These are phyloP conservation scores for Umbelopsis ramanniana DNA, from an alignment of 192 early-diverging fungal species.

Conservation along the genomic window DNA sequence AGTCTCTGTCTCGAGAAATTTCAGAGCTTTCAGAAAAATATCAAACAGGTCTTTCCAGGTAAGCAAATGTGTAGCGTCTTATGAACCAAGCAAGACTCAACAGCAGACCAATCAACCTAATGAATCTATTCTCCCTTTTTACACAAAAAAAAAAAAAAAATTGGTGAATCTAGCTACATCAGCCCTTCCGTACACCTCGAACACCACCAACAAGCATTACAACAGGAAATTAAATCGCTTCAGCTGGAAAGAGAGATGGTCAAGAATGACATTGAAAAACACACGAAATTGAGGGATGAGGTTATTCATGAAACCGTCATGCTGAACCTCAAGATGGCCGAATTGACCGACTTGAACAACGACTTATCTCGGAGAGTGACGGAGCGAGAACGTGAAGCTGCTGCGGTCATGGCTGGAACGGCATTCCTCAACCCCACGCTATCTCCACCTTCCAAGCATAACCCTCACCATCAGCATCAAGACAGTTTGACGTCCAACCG, in stretches of 20 bases:
- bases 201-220: slow-evolving; percentile 50
- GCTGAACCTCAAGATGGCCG: slow-evolving; percentile 57
- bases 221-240: slow-evolving; percentile 50
- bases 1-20: slow-evolving; percentile 15
- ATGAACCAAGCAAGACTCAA: too few relatives aligned
- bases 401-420: slow-evolving; percentile 42
- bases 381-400: slow-evolving; percentile 44
- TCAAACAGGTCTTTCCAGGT: slow-evolving; percentile 35
- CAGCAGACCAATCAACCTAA: too few relatives aligned
- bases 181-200: slow-evolving; percentile 36
- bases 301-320: slow-evolving; percentile 54
- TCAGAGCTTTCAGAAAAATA: slow-evolving; percentile 35
- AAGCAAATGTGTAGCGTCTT: neutral
- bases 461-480: neutral
- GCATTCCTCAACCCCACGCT: slow-evolving; percentile 18
- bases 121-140: too few relatives aligned
- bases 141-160: neutral
- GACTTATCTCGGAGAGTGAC: slow-evolving; percentile 53
- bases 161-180: neutral
- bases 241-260: slow-evolving; percentile 49
- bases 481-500: neutral
- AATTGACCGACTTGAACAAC: slow-evolving; percentile 59
- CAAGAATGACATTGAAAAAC: slow-evolving; percentile 43
- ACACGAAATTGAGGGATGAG: slow-evolving; percentile 50
- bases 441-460: neutral